A percentile compares a stretch with the other conserved stretches of the same genome.
Evolutionary conservation across 352 stramenopile species (phyloP).

Genomic region (Globisporangium sylvaticum): DNA sequence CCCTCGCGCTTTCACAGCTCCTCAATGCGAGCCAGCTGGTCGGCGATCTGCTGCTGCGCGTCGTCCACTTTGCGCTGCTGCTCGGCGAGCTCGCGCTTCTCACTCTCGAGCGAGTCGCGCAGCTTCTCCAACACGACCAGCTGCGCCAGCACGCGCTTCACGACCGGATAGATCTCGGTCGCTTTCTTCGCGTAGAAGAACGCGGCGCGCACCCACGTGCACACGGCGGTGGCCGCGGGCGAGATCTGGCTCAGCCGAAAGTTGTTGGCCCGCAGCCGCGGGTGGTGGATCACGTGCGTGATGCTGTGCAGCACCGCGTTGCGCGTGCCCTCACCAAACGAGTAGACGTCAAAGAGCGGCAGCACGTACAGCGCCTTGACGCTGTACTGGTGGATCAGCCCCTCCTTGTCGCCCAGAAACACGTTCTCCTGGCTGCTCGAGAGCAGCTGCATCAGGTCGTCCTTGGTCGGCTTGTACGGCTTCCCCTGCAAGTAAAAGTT

Average conservation of each 20-base stretch:
- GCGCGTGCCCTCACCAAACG: slow-evolving; percentile 65
- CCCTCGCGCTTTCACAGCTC: slow-evolving; percentile 16
- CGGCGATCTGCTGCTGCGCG: slow-evolving; percentile 16
- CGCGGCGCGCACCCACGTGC: slow-evolving; percentile 66
- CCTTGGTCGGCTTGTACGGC: slow-evolving; percentile 37
- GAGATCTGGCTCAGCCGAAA: slow-evolving; percentile 57
- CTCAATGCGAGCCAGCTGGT: slow-evolving; percentile 6
- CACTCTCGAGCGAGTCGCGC: slow-evolving; percentile 25
- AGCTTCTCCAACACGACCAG: slow-evolving; percentile 52
- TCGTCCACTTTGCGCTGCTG: slow-evolving; percentile 20
- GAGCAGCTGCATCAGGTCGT: slow-evolving; percentile 65
- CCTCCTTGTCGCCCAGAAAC: slow-evolving; percentile 71
- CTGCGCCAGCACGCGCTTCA: slow-evolving; percentile 51
- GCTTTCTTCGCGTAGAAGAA: slow-evolving; percentile 68
- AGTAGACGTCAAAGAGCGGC: slow-evolving; percentile 79
- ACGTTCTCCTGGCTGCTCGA: slow-evolving; percentile 82
- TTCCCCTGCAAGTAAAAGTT: slow-evolving; percentile 54
- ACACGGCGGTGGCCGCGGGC: slow-evolving; percentile 55
- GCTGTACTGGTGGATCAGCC: slow-evolving; percentile 70
- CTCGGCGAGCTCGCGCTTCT: slow-evolving; percentile 22
- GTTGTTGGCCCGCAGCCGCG: slow-evolving; percentile 59
- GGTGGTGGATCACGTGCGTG: slow-evolving; percentile 72
- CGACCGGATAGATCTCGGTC: slow-evolving; percentile 60
- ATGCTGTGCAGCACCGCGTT: slow-evolving; percentile 53
- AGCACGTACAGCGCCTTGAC: slow-evolving; percentile 79